Evolutionary conservation across 257 asterid genomes (phyloP), one percentile per base, ranked within the genome.

Genomic region (Striga asiatica): DNA sequence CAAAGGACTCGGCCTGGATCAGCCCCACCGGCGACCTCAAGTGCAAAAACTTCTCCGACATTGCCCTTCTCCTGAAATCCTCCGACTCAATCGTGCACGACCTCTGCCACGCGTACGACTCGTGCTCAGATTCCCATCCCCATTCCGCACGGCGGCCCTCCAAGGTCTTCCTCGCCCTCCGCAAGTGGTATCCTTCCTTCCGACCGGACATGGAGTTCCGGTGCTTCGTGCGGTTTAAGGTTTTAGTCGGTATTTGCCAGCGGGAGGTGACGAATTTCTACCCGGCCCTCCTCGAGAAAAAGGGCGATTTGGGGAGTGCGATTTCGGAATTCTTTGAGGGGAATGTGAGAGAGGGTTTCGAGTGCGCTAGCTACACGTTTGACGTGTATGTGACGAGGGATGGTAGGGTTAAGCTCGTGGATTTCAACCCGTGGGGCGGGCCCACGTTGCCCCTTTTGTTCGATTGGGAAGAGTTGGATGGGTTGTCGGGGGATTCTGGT

Each of bases 351-450:
- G 80, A 65, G 28, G 63, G 57, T 0, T 91, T 87, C 56, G 94
- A 70, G 9, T 80, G 74, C 0, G 80, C 72, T 56, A 74, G 85
- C 20, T 87, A 78, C 61, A 71, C 77, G 2, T 87, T 84, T 64
- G 96, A 91, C 72, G 80, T 84, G 58, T 91, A 87, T 71, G 74
- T 91, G 8, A 81, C 84, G 0, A 64, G 56, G 34, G 92, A 84
- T 66, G 73, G 71, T 34, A 62, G 87, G 18, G 89, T 91, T 42
- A 91, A 80, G 89, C 70, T 91, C 37, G 54, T 91, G 64, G 96
- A 91, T 80, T 91, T 91, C 65, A 91, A 84, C 60, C 86, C 98
- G 31, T 91, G 98, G 98, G 81, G 93, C 34, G 95, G 72, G 9
- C 72, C 80, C 20, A 91, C 98, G 38, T 80, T 86, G 43, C 81